These are phyloP conservation scores for Ustilago esculenta DNA, from an alignment of 1,284 basidiomycete genomes.

Conservation along the genomic window DNA sequence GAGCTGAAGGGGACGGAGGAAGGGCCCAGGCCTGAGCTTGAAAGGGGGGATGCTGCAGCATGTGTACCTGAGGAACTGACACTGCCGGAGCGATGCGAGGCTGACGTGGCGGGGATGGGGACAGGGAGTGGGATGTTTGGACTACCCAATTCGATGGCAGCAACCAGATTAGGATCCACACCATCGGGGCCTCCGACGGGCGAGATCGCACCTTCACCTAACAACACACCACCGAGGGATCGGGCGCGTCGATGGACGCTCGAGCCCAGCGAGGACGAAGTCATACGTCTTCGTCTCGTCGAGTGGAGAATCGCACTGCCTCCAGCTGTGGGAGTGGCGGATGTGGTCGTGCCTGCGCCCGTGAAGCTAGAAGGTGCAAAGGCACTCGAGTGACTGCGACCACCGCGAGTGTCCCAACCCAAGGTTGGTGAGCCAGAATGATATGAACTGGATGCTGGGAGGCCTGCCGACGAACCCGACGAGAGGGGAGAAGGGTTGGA, in stretches of 20 bases:
- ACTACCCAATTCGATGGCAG: conserved; percentile 58
- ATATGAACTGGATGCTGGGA: conserved; percentile 33
- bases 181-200: conserved; percentile 65
- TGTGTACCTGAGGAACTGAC: conserved; percentile 47
- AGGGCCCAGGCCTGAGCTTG: conserved; percentile 27
- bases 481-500: conserved; percentile 40
- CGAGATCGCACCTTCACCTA: conserved; percentile 51
- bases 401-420: conserved; percentile 30
- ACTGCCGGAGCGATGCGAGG: conserved; percentile 34
- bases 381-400: conserved; percentile 32
- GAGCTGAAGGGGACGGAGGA: conserved; percentile 35
- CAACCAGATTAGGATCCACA: conserved; percentile 63
- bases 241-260: conserved; percentile 60
- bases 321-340: conserved; percentile 21
- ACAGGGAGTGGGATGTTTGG: conserved; percentile 46
- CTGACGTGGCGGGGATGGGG: conserved; percentile 31
- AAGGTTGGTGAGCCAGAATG: conserved; percentile 35
- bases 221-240: conserved; percentile 56
- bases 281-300: conserved; percentile 35
- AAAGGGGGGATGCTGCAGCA: conserved; percentile 26
- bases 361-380: conserved; percentile 29
- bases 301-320: conserved; percentile 38
- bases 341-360: conserved; percentile 26
- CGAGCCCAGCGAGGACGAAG: conserved; percentile 35
- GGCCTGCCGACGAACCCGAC: conserved; percentile 15